A percentile compares a stretch with the other conserved stretches of the same genome.
These are phyloP conservation scores for Verruconis gallopava DNA, from an alignment of 2,329 filamentous ascomycete genomes.

Conservation along the genomic window DNA sequence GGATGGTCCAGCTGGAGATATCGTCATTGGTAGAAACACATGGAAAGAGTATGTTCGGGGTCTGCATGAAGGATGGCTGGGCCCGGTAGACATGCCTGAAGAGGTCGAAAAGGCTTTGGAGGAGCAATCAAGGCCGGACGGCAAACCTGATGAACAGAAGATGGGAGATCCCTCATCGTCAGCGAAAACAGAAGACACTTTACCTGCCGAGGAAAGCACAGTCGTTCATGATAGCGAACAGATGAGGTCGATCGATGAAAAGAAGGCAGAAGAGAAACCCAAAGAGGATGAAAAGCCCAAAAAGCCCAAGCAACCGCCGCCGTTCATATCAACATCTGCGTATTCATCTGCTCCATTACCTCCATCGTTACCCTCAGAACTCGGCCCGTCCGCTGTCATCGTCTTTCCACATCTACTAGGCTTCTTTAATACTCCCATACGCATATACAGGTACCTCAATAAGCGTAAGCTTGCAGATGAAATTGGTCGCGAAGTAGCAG, in stretches of 20 bases:
- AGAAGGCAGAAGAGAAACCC: conserved; percentile 8
- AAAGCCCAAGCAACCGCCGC: conserved; percentile 47
- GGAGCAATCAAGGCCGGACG: conserved; percentile 3
- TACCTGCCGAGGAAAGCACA: conserved; percentile 17
- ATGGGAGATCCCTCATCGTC: not conserved
- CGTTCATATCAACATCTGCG: conserved; percentile 57
- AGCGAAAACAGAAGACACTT: conserved; percentile 21
- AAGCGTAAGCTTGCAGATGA: conserved; percentile 73
- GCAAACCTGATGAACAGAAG: conserved; percentile 10
- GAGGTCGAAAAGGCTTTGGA: conserved; percentile 19
- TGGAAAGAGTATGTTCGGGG: conserved; percentile 97
- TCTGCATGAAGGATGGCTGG: conserved; percentile 91
- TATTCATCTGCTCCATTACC: conserved; percentile 58
- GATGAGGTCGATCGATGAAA: conserved; percentile 14
- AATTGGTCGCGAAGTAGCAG: conserved; percentile 76
- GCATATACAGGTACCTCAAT: conserved; percentile 79
- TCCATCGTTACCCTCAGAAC: conserved; percentile 50
- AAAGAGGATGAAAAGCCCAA: conserved; percentile 30
- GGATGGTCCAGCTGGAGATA: conserved; percentile 63
- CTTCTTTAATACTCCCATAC: conserved; percentile 77
- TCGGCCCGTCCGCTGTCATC: conserved; percentile 61
- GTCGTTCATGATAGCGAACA: not conserved
- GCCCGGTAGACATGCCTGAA: conserved; percentile 57
- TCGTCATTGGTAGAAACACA: conserved; percentile 79
- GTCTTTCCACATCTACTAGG: conserved; percentile 82